Evolutionary conservation across 139 green algal genomes (phyloP), one percentile per base, ranked within the genome.

Genomic region (Auxenochlorella pyrenoidosa): DNA sequence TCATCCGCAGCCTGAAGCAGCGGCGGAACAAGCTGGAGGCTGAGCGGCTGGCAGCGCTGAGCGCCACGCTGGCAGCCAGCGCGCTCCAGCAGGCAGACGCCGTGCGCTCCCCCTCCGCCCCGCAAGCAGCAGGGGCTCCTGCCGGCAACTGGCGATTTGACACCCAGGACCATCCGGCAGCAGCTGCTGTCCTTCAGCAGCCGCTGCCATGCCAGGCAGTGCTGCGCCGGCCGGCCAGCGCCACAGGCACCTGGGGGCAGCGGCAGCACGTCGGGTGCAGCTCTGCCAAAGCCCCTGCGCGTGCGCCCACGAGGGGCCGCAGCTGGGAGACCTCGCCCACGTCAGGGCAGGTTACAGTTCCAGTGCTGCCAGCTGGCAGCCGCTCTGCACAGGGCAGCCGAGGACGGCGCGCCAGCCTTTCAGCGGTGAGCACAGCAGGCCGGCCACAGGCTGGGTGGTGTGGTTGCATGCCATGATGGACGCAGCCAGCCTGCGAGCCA

Each of bases 1-100:
- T 84, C 21, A 84, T 84, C 38, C 54, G 58, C 22, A 34, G 22
- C 8, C 54, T 84, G 54, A 84, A 72, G 79, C 79, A 84, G 79
- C 79, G 79, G 21, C 44, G 47, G 19, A 36, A 34, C 0, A 34
- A 72, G 54, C 24, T 84, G 34, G 79, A 84, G 54, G 26, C 79
- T 22, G 51, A 47, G 76, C 76, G 51, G 18, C 79, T 84, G 79
- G 34, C 26, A 18, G 47, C 47, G 47, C 22, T 75, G n/a, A 75
- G 66, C 66, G 66, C 66, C n/a, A 38, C n/a, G n/a, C 66, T 75
- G 66, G 66, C 66, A n/a, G 66, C n/a, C 66, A 41, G 10, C 32
- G 66, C 66, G 4, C 66, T 75, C 32, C n/a, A n/a, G 72, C 72
- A 78, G 72, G 36, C 66, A 75, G 6, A 1, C 10, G 66, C 66